Evolutionary conservation across 1,284 basidiomycete species (phyloP).

Genomic region (Trichosporon ovoides): DNA sequence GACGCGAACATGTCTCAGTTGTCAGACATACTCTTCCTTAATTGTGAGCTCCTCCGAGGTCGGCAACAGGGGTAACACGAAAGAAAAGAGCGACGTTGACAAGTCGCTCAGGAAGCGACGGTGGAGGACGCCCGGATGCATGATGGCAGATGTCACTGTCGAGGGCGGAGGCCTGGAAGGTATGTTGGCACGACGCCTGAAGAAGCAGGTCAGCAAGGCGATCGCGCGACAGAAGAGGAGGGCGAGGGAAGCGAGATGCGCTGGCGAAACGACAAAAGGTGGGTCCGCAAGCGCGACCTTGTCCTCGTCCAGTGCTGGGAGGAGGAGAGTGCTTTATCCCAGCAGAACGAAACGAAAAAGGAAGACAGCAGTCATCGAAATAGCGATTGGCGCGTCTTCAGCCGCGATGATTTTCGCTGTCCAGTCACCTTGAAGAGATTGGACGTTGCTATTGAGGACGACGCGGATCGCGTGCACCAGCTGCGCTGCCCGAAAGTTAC

Average conservation of each 20-base stretch:
- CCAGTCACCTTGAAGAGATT: conserved; percentile 3
- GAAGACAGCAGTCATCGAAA: neutral
- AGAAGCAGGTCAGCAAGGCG: conserved; percentile 1
- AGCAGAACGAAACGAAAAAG: neutral
- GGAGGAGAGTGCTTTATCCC: neutral
- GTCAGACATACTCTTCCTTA: conserved; percentile 68
- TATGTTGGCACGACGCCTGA: conserved; percentile 1
- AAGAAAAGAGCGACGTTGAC: conserved; percentile 49
- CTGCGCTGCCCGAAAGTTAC: neutral
- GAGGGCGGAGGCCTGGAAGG: neutral
- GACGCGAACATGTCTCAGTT: neutral
- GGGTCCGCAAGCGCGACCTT: neutral
- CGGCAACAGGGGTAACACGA: conserved; percentile 83
- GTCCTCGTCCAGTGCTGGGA: neutral
- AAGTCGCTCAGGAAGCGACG: conserved; percentile 49
- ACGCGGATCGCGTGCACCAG: neutral
- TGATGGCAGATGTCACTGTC: conserved; percentile 18
- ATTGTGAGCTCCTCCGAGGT: conserved; percentile 81
- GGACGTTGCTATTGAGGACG: neutral
- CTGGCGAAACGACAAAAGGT: neutral
- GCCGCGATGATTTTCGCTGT: conserved; percentile 2
- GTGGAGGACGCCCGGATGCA: conserved; percentile 45
- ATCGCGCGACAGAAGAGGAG: neutral
- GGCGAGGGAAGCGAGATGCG: neutral
- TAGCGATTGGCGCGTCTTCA: conserved; percentile 3